Base-by-base conservation (phyloP, 2,329 filamentous ascomycete species). In the Chaetomiaceae sp. region DNA sequence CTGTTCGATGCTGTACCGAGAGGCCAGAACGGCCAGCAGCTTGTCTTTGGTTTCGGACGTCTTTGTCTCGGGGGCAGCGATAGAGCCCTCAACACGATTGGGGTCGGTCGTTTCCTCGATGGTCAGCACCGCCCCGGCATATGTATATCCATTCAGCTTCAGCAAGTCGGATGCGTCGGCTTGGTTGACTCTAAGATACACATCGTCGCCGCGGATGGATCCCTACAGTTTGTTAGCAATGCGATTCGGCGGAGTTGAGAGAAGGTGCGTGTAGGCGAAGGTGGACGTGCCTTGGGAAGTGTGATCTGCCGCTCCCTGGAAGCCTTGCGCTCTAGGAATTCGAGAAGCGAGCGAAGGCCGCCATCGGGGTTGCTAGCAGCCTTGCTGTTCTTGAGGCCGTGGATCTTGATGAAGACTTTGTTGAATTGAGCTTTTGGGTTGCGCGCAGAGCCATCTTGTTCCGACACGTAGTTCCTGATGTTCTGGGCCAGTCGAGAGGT, bases 211-310 rank as follows among this genome's bases (percentile, higher is more conserved):
- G 69, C 82, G 82, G 80, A 75, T 51, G 9, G 54, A 29, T 4
- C 55, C 63, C 68, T 66, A 67, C 68, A 66, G 67, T 19, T 19
- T 38, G 56, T 62, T 53, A 63, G 51, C 4, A 42, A 56, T 22
- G 17, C 33, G 27, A 25, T 12, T 14, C 31, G 12, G n/a, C 29
- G 15, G 19, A 6, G 23, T 12, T 19, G 27, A 27, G 7, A 7
- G 39, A 6, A 17, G 20, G 1, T 22, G 23, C n/a, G n/a, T n/a
- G n/a, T n/a, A n/a, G n/a, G n/a, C n/a, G 61, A 6, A 12, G 14
- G 27, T 6, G 59, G 71, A 87, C 85, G 82, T 88, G 91, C 88
- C 84, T 89, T 89, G 73, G 82, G 84, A 59, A 91, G 84, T 67
- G 78, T 83, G 63, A 88, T 75, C 61, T 75, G 73, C 64, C 75